A percentile compares a stretch with the other conserved stretches of the same genome.
These are phyloP conservation scores for Fusarium nanum DNA, from an alignment of 2,329 filamentous ascomycete species.

Conservation along the genomic window DNA sequence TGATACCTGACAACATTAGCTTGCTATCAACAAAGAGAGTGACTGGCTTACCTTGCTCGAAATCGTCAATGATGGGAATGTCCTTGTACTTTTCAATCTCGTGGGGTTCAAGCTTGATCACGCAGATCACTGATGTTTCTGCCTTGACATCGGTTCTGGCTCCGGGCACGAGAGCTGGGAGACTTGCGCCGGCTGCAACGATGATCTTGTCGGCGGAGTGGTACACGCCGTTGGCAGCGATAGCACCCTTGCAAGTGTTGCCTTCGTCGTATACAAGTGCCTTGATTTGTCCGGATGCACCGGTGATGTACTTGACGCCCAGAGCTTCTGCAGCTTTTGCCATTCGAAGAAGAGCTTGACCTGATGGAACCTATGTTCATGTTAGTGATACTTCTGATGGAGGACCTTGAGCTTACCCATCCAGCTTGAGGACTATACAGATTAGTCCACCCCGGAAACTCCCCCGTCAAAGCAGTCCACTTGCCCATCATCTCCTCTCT, in stretches of 20 bases:
- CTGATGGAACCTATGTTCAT: constrained; percentile 32
- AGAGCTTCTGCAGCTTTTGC: constrained; percentile 43
- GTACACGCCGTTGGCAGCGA: constrained; percentile 58
- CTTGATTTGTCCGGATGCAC: constrained; percentile 41
- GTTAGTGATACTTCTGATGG: not conserved
- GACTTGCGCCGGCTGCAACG: constrained; percentile 75
- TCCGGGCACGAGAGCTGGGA: constrained; percentile 67
- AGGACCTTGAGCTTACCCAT: constrained; percentile 46
- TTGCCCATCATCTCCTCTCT: constrained; percentile 42
- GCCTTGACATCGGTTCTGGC: constrained; percentile 70
- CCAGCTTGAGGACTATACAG: constrained; percentile 46
- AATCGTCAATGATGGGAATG: constrained; percentile 51
- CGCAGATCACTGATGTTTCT: constrained; percentile 72
- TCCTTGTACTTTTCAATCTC: constrained; percentile 66
- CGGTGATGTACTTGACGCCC: constrained; percentile 48
- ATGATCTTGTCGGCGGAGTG: constrained; percentile 70
- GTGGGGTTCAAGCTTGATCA: constrained; percentile 68
- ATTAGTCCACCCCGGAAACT: constrained; percentile 47
- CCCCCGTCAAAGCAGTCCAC: constrained; percentile 48
- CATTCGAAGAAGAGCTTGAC: constrained; percentile 49
- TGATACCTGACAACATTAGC: constrained; percentile 51
- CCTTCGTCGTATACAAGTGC: constrained; percentile 44
- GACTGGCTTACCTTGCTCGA: constrained; percentile 34
- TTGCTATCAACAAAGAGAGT: too few relatives aligned
- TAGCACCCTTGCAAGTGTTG: constrained; percentile 57